These are phyloP conservation scores for Periconia digitata DNA, from an alignment of 2,329 filamentous ascomycete species.

Conservation along the genomic window DNA sequence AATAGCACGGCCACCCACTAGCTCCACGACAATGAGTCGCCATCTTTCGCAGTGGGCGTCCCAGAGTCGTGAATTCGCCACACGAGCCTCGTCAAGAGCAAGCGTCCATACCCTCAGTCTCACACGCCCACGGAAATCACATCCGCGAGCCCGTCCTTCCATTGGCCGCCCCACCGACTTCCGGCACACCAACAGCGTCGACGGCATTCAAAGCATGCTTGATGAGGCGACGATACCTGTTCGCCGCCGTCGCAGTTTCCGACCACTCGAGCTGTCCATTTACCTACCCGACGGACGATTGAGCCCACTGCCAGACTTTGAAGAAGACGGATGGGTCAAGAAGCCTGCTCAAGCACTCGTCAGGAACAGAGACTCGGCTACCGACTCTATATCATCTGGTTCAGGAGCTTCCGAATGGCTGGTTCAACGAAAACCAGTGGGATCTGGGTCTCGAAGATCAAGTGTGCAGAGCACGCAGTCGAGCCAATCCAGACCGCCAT, in stretches of 20 bases:
- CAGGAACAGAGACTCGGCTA: constrained; percentile 31
- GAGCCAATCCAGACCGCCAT: constrained; percentile 17
- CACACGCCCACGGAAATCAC: constrained; percentile 32
- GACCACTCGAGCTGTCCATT: constrained; percentile 44
- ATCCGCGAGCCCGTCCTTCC: constrained; percentile 32
- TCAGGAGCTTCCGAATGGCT: constrained; percentile 27
- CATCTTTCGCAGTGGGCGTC: constrained; percentile 39
- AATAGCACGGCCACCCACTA: constrained; percentile 34
- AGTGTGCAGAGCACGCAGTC: constrained; percentile 31
- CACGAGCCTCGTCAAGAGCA: constrained; percentile 37
- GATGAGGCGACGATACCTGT: constrained; percentile 34
- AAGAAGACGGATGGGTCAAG: constrained; percentile 34
- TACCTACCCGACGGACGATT: constrained; percentile 39
- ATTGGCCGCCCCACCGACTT: constrained; percentile 43
- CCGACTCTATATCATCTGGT: constrained; percentile 29
- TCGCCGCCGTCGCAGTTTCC: constrained; percentile 38
- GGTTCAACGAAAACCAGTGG: constrained; percentile 38
- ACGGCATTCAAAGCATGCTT: constrained; percentile 35
- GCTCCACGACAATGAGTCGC: constrained; percentile 37
- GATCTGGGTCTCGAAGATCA: constrained; percentile 28
- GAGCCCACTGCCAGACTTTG: constrained; percentile 44
- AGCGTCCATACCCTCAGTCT: constrained; percentile 37
- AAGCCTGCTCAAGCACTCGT: constrained; percentile 37
- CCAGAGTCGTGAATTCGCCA: constrained; percentile 36
- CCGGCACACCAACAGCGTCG: constrained; percentile 31